Evolutionary conservation across 352 stramenopile genomes (phyloP).

Genomic region (Salisapilia sapeloensis): DNA sequence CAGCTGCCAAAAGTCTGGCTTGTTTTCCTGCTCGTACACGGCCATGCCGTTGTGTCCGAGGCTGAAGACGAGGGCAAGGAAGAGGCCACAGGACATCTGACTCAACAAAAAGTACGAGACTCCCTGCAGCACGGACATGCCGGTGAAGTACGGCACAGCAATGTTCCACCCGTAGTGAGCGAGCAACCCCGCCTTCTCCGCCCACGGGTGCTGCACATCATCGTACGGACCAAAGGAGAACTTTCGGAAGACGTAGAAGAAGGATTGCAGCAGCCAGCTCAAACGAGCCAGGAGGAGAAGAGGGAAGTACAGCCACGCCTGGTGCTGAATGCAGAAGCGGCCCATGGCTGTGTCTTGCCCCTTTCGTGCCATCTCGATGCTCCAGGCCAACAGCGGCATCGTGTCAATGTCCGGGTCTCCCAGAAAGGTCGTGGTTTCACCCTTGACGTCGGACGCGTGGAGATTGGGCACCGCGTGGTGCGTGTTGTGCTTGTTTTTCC

Average conservation of each 20-base stretch:
- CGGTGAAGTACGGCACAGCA: slow-evolving; percentile 39
- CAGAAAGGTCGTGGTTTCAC: slow-evolving; percentile 62
- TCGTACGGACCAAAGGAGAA: slow-evolving; percentile 74
- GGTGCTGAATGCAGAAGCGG: slow-evolving; percentile 83
- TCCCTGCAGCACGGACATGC: slow-evolving; percentile 51
- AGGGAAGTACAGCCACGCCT: slow-evolving; percentile 95
- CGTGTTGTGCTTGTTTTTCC: slow-evolving; percentile 99
- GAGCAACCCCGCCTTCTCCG: slow-evolving; percentile 53
- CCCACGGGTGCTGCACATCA: slow-evolving; percentile 73
- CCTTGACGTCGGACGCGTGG: slow-evolving; percentile 75
- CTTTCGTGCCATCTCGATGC: slow-evolving; percentile 87
- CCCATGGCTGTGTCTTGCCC: slow-evolving; percentile 65
- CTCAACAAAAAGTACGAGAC: slow-evolving; percentile 71
- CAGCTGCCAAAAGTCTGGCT: slow-evolving; percentile 97
- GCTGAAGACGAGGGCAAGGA: slow-evolving; percentile 93
- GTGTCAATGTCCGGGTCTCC: slow-evolving; percentile 98
- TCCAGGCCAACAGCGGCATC: slow-evolving; percentile 96
- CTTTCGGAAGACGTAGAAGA: slow-evolving; percentile 87
- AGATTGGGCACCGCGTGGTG: slow-evolving; percentile 97
- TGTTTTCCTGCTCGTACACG: slow-evolving; percentile 89
- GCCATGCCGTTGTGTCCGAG: slow-evolving; percentile 98
- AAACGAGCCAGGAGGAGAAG: slow-evolving; percentile 93
- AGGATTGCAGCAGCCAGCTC: slow-evolving; percentile 93
- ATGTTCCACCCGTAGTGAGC: slow-evolving; percentile 90
- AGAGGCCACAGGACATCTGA: slow-evolving; percentile 85